These are phyloP conservation scores for Aureobasidium sp. DNA, from an alignment of 2,329 filamentous ascomycete species.

Conservation along the genomic window DNA sequence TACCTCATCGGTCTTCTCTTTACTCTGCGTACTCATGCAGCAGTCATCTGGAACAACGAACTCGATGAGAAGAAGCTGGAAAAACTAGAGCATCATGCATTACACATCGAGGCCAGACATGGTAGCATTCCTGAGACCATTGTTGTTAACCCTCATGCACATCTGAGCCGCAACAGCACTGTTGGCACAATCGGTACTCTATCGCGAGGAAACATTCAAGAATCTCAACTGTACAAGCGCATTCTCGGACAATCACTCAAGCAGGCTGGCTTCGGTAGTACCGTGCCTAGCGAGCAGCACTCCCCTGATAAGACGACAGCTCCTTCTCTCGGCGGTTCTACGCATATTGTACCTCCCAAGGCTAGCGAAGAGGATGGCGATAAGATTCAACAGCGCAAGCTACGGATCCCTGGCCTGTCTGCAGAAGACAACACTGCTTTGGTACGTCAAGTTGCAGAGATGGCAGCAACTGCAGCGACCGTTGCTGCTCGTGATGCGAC, in stretches of 20 bases:
- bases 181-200: conserved; percentile 37
- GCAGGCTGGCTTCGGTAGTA: conserved; percentile 75
- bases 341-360: conserved; percentile 80
- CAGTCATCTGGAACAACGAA: conserved; percentile 96
- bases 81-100: conserved; percentile 40
- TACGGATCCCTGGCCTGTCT: conserved; percentile 71
- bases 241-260: conserved; percentile 92
- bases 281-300: conserved; percentile 41
- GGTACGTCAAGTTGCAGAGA: conserved; percentile 91
- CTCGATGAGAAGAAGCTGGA: conserved; percentile 53
- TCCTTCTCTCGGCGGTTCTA: conserved; percentile 28
- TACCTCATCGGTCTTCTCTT: conserved; percentile 97
- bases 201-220: conserved; percentile 76
- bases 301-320: conserved; percentile 34
- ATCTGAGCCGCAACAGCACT: conserved; percentile 23
- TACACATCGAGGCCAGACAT: conserved; percentile 27
- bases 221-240: conserved; percentile 91
- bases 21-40: conserved; percentile 94
- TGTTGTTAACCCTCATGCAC: conserved; percentile 21
- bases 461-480: conserved; percentile 91
- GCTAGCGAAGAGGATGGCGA: conserved; percentile 51
- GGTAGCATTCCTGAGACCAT: conserved; percentile 21
- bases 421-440: conserved; percentile 85
- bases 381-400: conserved; percentile 38
- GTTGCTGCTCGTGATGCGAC: conserved; percentile 84